Conservation (phyloP, 176 grass and related monocot genomes). For the Tillandsia leiboldiana region DNA sequence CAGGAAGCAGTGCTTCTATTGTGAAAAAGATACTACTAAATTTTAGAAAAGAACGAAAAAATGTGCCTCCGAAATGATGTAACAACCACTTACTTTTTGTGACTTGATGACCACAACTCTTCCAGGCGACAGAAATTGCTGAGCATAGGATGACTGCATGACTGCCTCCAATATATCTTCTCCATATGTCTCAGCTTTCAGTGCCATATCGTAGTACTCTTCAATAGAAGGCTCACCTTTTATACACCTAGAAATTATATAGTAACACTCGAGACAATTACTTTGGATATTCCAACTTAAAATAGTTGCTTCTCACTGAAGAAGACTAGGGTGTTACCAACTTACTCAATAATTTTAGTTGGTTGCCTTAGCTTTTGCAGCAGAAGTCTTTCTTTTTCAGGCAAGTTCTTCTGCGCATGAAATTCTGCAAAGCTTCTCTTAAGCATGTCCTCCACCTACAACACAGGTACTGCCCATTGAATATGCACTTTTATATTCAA, state of each 20-base stretch:
- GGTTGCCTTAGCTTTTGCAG: constrained; percentile 66
- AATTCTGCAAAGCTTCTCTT: constrained; percentile 99
- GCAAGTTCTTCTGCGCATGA: constrained; percentile 92
- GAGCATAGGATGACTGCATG: constrained; percentile 44
- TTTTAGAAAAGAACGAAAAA: neutral
- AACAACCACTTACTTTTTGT: constrained; percentile 39
- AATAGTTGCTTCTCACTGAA: neutral
- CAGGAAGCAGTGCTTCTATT: too few relatives aligned
- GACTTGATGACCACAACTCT: constrained; percentile 84
- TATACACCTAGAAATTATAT: constrained; percentile 56
- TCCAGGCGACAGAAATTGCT: constrained; percentile 73
- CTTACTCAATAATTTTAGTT: constrained; percentile 70
- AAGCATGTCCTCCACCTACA: constrained; percentile 95
- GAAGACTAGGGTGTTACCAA: constrained; percentile 8
- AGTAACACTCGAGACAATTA: constrained; percentile 15
- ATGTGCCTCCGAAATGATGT: too few relatives aligned
- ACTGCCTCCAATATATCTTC: constrained; percentile 56
- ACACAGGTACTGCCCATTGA: constrained; percentile 14
- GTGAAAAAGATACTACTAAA: too few relatives aligned
- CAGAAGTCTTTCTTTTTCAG: constrained; percentile 81
- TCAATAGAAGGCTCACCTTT: constrained; percentile 91
- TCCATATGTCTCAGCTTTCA: constrained; percentile 61
- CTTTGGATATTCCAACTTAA: too few relatives aligned
- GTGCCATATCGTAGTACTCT: constrained; percentile 63
- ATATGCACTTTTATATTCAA: neutral